Evolutionary conservation across 2,329 filamentous ascomycete genomes (phyloP).

Genomic region (Nothopassalora personata): DNA sequence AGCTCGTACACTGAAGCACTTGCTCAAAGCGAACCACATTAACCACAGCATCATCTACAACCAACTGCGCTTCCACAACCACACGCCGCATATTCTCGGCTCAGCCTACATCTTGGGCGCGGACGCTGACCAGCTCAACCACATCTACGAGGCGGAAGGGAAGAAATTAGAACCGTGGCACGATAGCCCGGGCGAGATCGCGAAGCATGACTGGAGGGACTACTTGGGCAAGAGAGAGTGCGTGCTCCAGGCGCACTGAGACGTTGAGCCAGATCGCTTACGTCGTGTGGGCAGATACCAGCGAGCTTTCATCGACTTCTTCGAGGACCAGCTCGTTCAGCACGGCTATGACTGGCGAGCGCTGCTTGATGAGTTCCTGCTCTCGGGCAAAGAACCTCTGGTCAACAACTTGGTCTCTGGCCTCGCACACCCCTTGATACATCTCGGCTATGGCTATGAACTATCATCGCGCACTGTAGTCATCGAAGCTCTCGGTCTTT

Average conservation of each 20-base stretch:
- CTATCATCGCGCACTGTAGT: constrained; percentile 77
- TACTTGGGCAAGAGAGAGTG: constrained; percentile 69
- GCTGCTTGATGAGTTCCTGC: constrained; percentile 70
- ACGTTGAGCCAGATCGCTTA: constrained; percentile 2
- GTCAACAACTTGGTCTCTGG: constrained; percentile 75
- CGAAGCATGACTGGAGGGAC: constrained; percentile 77
- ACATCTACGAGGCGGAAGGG: constrained; percentile 73
- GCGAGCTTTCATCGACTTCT: constrained; percentile 88
- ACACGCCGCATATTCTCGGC: constrained; percentile 73
- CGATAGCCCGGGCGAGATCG: constrained; percentile 79
- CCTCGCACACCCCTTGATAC: constrained; percentile 85
- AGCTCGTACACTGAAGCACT: constrained; percentile 78
- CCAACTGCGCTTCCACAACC: constrained; percentile 70
- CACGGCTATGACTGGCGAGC: constrained; percentile 79
- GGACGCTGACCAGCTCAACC: constrained; percentile 64
- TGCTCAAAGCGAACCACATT: constrained; percentile 85
- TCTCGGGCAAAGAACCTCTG: constrained; percentile 67
- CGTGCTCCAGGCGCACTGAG: constrained; percentile 16
- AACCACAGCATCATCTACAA: constrained; percentile 82
- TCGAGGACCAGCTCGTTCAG: constrained; percentile 79
- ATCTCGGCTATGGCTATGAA: constrained; percentile 90
- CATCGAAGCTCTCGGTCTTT: constrained; percentile 77
- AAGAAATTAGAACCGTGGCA: constrained; percentile 71
- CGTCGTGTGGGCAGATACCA: constrained; percentile 57
- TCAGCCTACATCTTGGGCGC: constrained; percentile 84